Evolutionary conservation across 2,329 filamentous ascomycete species (phyloP).

Genomic region (Cladosporium austrohemisphaericum): DNA sequence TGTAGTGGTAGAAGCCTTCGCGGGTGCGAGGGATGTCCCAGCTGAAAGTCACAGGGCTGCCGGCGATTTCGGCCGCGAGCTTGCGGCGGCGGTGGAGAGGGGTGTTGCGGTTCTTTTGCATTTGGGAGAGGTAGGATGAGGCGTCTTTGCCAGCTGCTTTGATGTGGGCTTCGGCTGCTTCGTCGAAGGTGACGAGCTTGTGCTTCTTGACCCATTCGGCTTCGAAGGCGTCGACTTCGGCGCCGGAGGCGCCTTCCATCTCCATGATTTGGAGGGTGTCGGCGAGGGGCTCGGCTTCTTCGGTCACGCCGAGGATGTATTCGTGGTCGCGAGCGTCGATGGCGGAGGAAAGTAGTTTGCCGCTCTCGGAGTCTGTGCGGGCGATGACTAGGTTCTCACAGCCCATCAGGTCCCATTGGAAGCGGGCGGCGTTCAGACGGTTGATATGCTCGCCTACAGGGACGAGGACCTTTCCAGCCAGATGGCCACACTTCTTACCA

Average conservation of each 20-base stretch:
- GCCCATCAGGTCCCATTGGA: slow-evolving; percentile 99
- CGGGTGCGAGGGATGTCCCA: slow-evolving; percentile 91
- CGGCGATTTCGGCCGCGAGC: slow-evolving; percentile 65
- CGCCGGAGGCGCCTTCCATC: slow-evolving; percentile 66
- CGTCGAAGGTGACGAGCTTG: slow-evolving; percentile 84
- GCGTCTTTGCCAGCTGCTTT: slow-evolving; percentile 30
- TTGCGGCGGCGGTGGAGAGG: slow-evolving; percentile 73
- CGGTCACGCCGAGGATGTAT: slow-evolving; percentile 84
- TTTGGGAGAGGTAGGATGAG: slow-evolving; percentile 25
- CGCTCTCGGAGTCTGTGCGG: slow-evolving; percentile 91
- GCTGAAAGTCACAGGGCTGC: slow-evolving; percentile 71
- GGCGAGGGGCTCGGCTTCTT: slow-evolving; percentile 74
- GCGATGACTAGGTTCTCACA: slow-evolving; percentile 92
- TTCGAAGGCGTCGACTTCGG: slow-evolving; percentile 83
- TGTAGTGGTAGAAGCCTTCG: slow-evolving; percentile 91
- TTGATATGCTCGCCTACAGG: slow-evolving; percentile 96
- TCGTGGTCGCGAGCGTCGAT: slow-evolving; percentile 95
- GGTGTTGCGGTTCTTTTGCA: slow-evolving; percentile 62
- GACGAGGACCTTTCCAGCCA: slow-evolving; percentile 93
- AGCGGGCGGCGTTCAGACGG: slow-evolving; percentile 82
- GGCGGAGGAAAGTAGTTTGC: slow-evolving; percentile 81
- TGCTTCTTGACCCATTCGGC: slow-evolving; percentile 83
- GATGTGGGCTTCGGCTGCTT: slow-evolving; percentile 53
- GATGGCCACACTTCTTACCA: slow-evolving; percentile 96
- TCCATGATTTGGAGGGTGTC: slow-evolving; percentile 93